These are phyloP conservation scores for Poa pratensis DNA, from an alignment of 176 grass and related monocot species.

Conservation along the genomic window DNA sequence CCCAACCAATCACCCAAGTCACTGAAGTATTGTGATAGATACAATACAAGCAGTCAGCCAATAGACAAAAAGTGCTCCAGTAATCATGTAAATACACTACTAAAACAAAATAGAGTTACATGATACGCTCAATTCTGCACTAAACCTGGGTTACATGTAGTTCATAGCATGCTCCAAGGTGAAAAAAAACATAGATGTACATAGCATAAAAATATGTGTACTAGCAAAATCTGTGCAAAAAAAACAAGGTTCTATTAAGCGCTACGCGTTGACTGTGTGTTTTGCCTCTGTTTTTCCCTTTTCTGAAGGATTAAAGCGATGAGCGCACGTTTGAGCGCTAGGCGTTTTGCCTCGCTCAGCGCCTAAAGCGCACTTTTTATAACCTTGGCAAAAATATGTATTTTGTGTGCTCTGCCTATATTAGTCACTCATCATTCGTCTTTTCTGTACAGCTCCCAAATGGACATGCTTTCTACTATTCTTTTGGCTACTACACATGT, in stretches of 20 bases:
- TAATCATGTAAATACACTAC: background rate
- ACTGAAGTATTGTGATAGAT: slow-evolving; percentile 50
- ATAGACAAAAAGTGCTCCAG: background rate
- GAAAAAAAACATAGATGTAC: slow-evolving; percentile 19
- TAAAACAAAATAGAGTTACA: slow-evolving; percentile 4
- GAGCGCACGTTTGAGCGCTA: too few species aligned
- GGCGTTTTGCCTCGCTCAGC: too few species aligned
- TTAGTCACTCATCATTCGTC: background rate
- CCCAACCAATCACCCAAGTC: slow-evolving; percentile 97
- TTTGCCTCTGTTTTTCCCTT: too few species aligned
- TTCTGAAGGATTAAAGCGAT: too few species aligned
- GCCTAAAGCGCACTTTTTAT: too few species aligned
- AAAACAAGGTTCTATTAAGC: background rate
- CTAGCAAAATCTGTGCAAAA: slow-evolving; percentile 2
- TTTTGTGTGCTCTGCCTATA: slow-evolving; percentile 6
- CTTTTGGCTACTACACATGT: background rate
- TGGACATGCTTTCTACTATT: background rate
- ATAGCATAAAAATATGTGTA: slow-evolving; percentile 19
- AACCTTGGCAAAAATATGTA: background rate
- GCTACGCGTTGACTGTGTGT: too few species aligned
- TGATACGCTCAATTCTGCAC: background rate
- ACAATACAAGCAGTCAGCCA: slow-evolving; percentile 24
- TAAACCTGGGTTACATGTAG: background rate
- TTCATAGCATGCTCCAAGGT: background rate
- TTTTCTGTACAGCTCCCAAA: background rate